Evolutionary conservation across 345 rosid species (phyloP).

Genomic region (Aquilaria sinensis): DNA sequence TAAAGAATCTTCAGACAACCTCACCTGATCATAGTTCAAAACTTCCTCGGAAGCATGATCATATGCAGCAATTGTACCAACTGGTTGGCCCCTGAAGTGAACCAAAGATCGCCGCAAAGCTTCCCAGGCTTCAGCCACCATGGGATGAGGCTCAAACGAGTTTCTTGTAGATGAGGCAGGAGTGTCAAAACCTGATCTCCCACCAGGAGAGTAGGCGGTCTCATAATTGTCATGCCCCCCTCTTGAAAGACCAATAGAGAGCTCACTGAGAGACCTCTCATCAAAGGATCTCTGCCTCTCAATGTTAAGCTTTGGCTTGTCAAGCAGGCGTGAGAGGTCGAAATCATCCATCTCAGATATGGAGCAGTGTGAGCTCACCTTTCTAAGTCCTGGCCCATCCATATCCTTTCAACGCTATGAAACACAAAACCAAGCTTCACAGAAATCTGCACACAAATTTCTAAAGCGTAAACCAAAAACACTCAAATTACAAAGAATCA

Average conservation of each 20-base stretch:
- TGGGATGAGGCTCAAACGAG: constrained; percentile 93
- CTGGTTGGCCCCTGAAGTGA: constrained; percentile 71
- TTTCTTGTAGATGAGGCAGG: constrained; percentile 75
- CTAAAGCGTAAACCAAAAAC: constrained; percentile 7
- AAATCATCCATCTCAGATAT: constrained; percentile 66
- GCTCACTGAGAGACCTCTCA: constrained; percentile 90
- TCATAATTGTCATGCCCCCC: constrained; percentile 52
- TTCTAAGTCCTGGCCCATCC: constrained; percentile 61
- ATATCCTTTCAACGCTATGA: constrained; percentile 27
- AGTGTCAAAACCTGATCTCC: constrained; percentile 66
- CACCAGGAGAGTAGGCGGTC: constrained; percentile 50
- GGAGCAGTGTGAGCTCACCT: constrained; percentile 77
- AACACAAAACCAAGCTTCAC: constrained; percentile 2
- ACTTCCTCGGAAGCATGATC: constrained; percentile 98
- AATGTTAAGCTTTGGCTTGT: constrained; percentile 80
- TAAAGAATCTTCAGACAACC: constrained; percentile 10
- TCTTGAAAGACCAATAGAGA: constrained; percentile 56
- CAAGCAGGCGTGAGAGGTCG: constrained; percentile 74
- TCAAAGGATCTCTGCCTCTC: constrained; percentile 91
- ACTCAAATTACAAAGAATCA: constrained; percentile 2
- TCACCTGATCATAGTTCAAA: constrained; percentile 95
- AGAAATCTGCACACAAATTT: constrained; percentile 1
- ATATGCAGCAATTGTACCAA: constrained; percentile 83
- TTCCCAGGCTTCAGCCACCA: constrained; percentile 98
- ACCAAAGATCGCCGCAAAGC: constrained; percentile 77